Base-by-base conservation (phyloP, 371 early-diverging fungal genomes). In the Mortierella sp. region DNA sequence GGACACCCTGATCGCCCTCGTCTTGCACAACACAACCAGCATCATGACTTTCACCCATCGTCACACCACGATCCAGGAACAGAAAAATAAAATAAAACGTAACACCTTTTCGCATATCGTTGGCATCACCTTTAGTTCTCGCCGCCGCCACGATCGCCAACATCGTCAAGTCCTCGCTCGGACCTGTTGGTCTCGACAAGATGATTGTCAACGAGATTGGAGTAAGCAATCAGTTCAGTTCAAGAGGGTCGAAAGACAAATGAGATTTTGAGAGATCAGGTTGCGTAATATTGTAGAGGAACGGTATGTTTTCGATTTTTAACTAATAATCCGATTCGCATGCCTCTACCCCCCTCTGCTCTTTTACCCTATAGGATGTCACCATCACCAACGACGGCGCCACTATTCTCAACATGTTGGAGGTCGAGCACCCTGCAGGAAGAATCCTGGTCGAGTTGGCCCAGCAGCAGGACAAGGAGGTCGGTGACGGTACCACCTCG, bases 351-450 rank as follows among this genome's bases (percentile, higher is more conserved):
- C 12, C 16, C 24, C 16, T 3, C 35, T 46, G 48, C 14, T 11
- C 48, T 29, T 51, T 12, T 48, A 49, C 12, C 29, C 29, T 21
- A 10, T 56, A 98, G 98, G 98, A 99, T 90, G 99, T 99, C 60
- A 98, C 99, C 24, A 99, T 99, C 83, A 99, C 99, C 38, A 99
- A 99, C 89, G 99, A 99, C 93, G 99, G 99, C 44, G 99, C 99
- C 7, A 99, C 99, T 4, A 99, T 99, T 88, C 93, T 99, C 79
- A 94, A 96, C 77, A 95, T 98, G 74, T 93, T 99, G 75, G 98
- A 99, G 83, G 97, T 99, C 12, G 99, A 98, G 87, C 99, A 99
- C 89, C 99, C 99, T 29, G 99, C 99, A 11, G 99, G 97, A 51
- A 96, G 95, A 84, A 97, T 99, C 21, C 91, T 99, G 14, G 99